Evolutionary conservation across 2,329 filamentous ascomycete species (phyloP).

Genomic region (Epichloe coenophiala): DNA sequence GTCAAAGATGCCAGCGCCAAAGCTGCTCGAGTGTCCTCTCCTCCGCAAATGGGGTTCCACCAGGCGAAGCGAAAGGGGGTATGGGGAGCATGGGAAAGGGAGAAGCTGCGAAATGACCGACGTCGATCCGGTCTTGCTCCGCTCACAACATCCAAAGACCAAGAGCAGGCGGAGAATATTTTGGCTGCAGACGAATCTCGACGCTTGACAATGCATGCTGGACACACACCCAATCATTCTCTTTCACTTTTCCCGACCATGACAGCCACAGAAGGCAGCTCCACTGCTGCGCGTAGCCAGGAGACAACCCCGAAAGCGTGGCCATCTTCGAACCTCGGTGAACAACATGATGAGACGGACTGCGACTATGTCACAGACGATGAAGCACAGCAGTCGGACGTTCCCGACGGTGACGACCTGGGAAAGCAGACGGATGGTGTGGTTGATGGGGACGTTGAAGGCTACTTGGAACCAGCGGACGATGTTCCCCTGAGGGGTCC

Average conservation of each 20-base stretch:
- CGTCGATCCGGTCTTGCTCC: slow-evolving; percentile 4
- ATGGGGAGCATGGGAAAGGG: slow-evolving; percentile 1
- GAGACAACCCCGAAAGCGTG: slow-evolving; percentile 17
- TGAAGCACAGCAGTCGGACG: neutral
- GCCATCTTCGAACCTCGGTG: neutral
- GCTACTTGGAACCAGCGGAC: slow-evolving; percentile 24
- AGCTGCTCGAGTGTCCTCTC: slow-evolving; percentile 16
- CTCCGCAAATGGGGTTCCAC: slow-evolving; percentile 1
- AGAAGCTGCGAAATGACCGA: slow-evolving; percentile 2
- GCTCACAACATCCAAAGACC: slow-evolving; percentile 19
- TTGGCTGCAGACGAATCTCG: slow-evolving; percentile 34
- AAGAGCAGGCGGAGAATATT: slow-evolving; percentile 27
- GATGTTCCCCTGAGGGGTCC: slow-evolving; percentile 38
- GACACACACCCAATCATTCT: slow-evolving; percentile 49
- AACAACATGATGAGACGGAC: neutral
- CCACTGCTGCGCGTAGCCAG: slow-evolving; percentile 14
- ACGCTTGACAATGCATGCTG: slow-evolving; percentile 47
- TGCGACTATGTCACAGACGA: neutral
- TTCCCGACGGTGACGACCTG: neutral
- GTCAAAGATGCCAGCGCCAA: slow-evolving; percentile 17
- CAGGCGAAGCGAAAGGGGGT: neutral
- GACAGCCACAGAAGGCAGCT: slow-evolving; percentile 23
- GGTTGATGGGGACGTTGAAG: slow-evolving; percentile 10
- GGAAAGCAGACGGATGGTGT: neutral
- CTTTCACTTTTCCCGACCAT: slow-evolving; percentile 36